Conservation (phyloP, 345 rosid species). For the Linum tenue region DNA sequence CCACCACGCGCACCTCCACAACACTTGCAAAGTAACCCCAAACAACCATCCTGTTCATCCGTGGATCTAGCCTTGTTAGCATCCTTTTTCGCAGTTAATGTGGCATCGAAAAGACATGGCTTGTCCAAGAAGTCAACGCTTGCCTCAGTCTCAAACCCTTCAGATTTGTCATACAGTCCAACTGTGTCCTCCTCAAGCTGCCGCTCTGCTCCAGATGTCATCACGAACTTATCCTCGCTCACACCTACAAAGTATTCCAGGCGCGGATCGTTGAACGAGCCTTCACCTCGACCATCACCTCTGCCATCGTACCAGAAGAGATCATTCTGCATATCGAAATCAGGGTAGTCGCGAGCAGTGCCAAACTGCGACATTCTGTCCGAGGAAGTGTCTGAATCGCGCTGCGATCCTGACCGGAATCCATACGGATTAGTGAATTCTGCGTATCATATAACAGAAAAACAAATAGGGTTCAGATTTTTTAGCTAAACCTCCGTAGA, state of each 20-base stretch:
- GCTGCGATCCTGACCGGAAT: slow-evolving; percentile 44
- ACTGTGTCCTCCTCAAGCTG: slow-evolving; percentile 32
- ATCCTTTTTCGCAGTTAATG: slow-evolving; percentile 12
- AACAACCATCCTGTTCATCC: slow-evolving; percentile 13
- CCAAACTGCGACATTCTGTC: slow-evolving; percentile 71
- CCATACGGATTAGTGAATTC: slow-evolving; percentile 90
- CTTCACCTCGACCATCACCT: slow-evolving; percentile 47
- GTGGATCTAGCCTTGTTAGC: slow-evolving; percentile 4
- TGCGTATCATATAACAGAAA: slow-evolving; percentile 18
- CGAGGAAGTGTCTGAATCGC: slow-evolving; percentile 58
- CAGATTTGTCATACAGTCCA: slow-evolving; percentile 26
- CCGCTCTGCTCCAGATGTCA: slow-evolving; percentile 29
- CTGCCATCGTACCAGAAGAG: slow-evolving; percentile 43
- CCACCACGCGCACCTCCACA: slow-evolving; percentile 1
- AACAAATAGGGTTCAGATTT: too few species aligned
- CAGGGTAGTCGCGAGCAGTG: slow-evolving; percentile 72
- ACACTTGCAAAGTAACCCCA: slow-evolving; percentile 18
- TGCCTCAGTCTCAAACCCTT: slow-evolving; percentile 35
- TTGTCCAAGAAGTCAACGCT: slow-evolving; percentile 45
- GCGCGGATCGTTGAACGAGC: slow-evolving; percentile 32
- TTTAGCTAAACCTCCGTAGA: too few species aligned
- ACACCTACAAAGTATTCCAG: slow-evolving; percentile 49
- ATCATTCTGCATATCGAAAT: slow-evolving; percentile 57
- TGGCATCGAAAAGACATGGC: slow-evolving; percentile 29
- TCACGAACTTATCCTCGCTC: slow-evolving; percentile 73